A percentile compares a stretch with the other conserved stretches of the same genome.
Evolutionary conservation across 805 yeast genomes (phyloP).

Genomic region (Scheffersomyces lignosus): DNA sequence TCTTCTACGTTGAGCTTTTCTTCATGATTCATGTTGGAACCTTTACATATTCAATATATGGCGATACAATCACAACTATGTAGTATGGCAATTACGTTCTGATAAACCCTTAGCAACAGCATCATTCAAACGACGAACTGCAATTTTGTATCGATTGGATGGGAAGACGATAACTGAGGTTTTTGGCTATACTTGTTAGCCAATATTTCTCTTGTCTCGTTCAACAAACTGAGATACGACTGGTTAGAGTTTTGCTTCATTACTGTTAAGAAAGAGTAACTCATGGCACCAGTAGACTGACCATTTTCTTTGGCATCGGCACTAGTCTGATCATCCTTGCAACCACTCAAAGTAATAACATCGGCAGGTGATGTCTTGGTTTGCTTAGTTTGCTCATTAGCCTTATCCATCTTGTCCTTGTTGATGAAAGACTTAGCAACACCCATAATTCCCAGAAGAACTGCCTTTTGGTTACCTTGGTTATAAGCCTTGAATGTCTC

Average conservation of each 20-base stretch:
- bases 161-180: constrained; percentile 79
- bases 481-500: constrained; percentile 60
- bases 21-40: no score
- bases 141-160: constrained; percentile 66
- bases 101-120: no score
- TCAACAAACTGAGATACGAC: constrained; percentile 65
- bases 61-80: no score
- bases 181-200: constrained; percentile 70
- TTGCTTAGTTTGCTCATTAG: constrained; percentile 45
- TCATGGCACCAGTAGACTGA: constrained; percentile 79
- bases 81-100: no score
- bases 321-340: constrained; percentile 76
- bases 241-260: constrained; percentile 62
- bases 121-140: constrained; percentile 40
- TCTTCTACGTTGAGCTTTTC: no score
- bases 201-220: constrained; percentile 67
- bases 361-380: constrained; percentile 75
- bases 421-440: constrained; percentile 17
- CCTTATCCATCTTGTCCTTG: constrained; percentile 18
- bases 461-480: constrained; percentile 50
- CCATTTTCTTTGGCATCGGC: constrained; percentile 81
- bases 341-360: constrained; percentile 73
- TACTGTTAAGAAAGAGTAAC: constrained; percentile 72
- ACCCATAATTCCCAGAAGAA: constrained; percentile 41
- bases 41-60: no score